A percentile compares a stretch with the other conserved stretches of the same genome.
These are phyloP conservation scores for Closterium sp. DNA, from an alignment of 139 green algal genomes.

Conservation along the genomic window DNA sequence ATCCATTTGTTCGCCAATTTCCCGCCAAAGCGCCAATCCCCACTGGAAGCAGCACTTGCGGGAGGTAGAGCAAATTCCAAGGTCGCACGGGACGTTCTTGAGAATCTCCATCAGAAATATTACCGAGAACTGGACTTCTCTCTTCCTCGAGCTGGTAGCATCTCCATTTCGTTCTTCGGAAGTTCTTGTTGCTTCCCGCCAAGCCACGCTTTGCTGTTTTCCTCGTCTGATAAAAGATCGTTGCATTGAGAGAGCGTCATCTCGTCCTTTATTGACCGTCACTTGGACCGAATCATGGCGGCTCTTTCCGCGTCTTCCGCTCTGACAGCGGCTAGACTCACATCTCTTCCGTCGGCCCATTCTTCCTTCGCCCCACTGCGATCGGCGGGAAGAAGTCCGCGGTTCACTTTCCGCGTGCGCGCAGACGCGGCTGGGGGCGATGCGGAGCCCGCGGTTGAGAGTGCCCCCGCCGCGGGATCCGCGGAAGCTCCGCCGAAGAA, in stretches of 20 bases:
- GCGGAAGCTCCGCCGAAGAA: background rate
- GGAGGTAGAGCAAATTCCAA: background rate
- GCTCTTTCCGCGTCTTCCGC: background rate
- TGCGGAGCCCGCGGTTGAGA: background rate
- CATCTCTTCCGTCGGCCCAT: background rate
- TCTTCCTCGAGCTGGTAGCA: no score
- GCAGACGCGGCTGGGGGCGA: background rate
- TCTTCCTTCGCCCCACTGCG: background rate
- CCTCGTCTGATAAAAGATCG: no score
- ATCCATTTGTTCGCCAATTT: background rate
- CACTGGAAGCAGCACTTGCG: background rate
- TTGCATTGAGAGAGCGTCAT: background rate
- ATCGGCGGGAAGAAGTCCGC: background rate
- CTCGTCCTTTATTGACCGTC: background rate
- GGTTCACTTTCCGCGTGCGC: background rate
- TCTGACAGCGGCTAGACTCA: background rate
- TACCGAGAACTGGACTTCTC: no score
- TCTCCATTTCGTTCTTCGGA: no score
- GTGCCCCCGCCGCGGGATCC: background rate
- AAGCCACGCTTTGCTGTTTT: no score
- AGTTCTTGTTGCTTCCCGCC: no score
- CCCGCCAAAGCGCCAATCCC: background rate
- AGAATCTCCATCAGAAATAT: background rate
- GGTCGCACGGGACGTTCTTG: background rate
- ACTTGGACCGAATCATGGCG: background rate